Base-by-base conservation (phyloP, 306 rosid species). In the Rubus idaeus region DNA sequence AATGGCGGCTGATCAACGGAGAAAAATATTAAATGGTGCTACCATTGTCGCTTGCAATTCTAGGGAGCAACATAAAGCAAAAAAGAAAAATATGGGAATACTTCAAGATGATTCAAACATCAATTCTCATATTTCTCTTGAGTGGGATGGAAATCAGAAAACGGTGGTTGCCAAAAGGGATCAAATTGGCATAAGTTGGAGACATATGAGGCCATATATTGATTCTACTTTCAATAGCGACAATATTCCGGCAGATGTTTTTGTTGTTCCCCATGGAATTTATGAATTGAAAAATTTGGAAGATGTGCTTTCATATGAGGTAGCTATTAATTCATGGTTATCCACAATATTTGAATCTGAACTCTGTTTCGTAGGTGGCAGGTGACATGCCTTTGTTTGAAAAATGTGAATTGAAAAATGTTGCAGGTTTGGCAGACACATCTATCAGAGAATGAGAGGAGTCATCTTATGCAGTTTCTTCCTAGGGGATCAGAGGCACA, bases 1-100 rank as follows among this genome's bases (percentile, higher is more conserved):
- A 67, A 95, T 95, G 99, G 98, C 93, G 70, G 96, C 99, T 81
- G 95, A 92, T 84, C 99, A 95, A 70, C 79, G 85, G 83, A 91
- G 94, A 81, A 95, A 95, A 83, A 92, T 96, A 66, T 70, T 89
- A 79, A 85, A 84, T 87, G 91, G 90, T 81, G 83, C 86, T 63
- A 87, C 79, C 71, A 71, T 88, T 74, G 75, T 76, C 0, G 81
- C 88, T 78, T 81, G 85, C 85, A 87, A 85, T 78, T 84, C 91
- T 26, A 83, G 87, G 84, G 97, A 92, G 84, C 93, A 85, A 47
- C 83, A 81, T 44, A 88, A 84, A 83, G 55, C 69, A 50, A 92
- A 87, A 86, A 84, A 89, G 80, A 91, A 83, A 83, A 88, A 81
- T 82, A 21, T 64, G 12, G 93, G 90, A 58, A 76, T 75, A 52